Conservation (phyloP, 2,329 filamentous ascomycete genomes). For the Botrytis sinoallii region DNA sequence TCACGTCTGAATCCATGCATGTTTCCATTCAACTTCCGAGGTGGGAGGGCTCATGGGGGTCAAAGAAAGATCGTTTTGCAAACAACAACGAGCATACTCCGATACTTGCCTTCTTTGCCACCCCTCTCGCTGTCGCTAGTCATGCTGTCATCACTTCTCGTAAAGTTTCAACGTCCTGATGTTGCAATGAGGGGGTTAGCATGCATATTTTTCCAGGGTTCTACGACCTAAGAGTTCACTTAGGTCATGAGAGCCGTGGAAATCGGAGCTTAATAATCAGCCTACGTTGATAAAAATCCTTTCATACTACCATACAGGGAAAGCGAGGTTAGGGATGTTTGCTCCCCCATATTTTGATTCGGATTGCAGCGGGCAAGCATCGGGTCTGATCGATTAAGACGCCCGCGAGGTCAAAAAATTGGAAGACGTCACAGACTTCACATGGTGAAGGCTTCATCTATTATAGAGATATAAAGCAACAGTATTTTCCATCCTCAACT, state of each 20-base stretch:
- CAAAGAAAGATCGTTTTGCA: too few relatives aligned
- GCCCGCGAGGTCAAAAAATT: background rate
- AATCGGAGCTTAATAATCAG: background rate
- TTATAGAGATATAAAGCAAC: background rate
- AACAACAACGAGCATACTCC: background rate
- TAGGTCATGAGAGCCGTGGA: background rate
- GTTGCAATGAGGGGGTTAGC: background rate
- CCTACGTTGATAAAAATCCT: background rate
- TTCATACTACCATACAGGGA: background rate
- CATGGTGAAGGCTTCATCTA: too few relatives aligned
- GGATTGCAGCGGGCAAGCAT: background rate
- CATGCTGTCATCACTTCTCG: background rate
- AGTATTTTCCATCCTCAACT: background rate
- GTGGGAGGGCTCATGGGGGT: background rate
- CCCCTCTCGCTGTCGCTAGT: background rate
- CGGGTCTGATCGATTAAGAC: background rate
- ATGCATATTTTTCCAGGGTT: background rate
- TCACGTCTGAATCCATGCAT: background rate
- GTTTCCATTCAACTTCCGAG: background rate
- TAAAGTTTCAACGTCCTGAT: too few relatives aligned
- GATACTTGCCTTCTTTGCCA: background rate
- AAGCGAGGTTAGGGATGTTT: background rate
- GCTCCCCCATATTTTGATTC: background rate
- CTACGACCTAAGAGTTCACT: background rate
- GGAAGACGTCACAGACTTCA: background rate